phyloP scores from a whole-genome alignment of 352 stramenopile genomes.

The Nannochloropsis limnetica region DNA sequence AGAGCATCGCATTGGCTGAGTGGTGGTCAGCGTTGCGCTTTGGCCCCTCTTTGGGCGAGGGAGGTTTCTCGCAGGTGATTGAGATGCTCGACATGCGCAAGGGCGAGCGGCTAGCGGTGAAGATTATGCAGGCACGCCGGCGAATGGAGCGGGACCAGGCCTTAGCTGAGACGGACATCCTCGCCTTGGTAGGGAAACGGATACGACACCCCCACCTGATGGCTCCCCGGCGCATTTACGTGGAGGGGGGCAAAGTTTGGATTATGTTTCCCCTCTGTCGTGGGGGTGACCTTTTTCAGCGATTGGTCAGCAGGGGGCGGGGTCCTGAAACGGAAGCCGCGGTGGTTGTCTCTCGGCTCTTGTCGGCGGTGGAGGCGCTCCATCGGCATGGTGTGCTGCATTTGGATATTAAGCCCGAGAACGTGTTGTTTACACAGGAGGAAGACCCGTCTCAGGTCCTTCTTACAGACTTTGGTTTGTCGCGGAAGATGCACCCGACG shows the following conservation, averaged over 20 bases:
- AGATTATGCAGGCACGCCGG: neutral
- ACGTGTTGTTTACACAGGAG: conserved; percentile 71
- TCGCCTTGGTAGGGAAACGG: neutral
- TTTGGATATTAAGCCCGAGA: conserved; percentile 75
- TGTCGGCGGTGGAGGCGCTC: conserved; percentile 70
- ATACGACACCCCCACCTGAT: neutral
- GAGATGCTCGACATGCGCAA: neutral
- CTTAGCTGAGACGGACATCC: neutral
- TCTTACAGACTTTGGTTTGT: conserved; percentile 77
- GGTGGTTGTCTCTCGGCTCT: conserved; percentile 63
- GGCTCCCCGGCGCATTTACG: conserved; percentile 14
- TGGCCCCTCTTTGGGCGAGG: conserved; percentile 13
- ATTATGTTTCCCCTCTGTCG: conserved; percentile 42
- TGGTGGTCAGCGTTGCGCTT: conserved; percentile 25
- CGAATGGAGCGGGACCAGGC: conserved; percentile 30
- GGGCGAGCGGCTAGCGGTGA: conserved; percentile 15
- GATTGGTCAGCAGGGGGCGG: conserved; percentile 36
- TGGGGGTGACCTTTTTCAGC: conserved; percentile 44
- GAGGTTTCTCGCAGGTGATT: neutral
- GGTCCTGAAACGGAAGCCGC: conserved; percentile 43
- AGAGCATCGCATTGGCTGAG: neutral
- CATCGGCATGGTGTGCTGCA: conserved; percentile 72
- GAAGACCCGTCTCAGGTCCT: conserved; percentile 75
- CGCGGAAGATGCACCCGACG: conserved; percentile 38
- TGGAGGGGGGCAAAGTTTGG: conserved; percentile 41